Evolutionary conservation across 2,329 filamentous ascomycete genomes (phyloP).

Genomic region (Venturia effusa): DNA sequence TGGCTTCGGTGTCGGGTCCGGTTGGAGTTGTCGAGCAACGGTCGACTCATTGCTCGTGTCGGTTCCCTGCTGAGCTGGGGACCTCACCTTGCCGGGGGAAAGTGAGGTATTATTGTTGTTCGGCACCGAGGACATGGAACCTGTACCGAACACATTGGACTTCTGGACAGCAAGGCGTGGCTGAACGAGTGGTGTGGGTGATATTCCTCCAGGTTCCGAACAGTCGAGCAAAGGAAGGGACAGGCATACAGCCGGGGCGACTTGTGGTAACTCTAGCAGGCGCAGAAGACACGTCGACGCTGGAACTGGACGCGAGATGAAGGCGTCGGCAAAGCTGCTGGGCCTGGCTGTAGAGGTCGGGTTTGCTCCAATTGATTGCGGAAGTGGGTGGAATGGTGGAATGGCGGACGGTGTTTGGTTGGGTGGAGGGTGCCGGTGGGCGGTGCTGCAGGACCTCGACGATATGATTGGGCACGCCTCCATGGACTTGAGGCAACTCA

Average conservation of each 20-base stretch:
- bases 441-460: not conserved
- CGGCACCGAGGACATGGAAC: slow-evolving; percentile 30
- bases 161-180: slow-evolving; percentile 18
- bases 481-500: too few species aligned
- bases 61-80: not conserved
- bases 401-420: not conserved
- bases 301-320: too few species aligned
- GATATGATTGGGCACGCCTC: too few species aligned
- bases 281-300: not conserved
- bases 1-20: slow-evolving; percentile 9
- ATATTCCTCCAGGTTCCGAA: not conserved
- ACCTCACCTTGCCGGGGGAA: slow-evolving; percentile 26
- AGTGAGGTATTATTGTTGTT: slow-evolving; percentile 28
- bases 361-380: not conserved
- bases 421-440: too few species aligned
- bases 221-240: not conserved
- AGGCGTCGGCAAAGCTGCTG: not conserved
- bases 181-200: slow-evolving; percentile 9
- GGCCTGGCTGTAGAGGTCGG: not conserved
- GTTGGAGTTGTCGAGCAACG: not conserved
- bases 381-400: not conserved
- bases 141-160: slow-evolving; percentile 25
- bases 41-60: not conserved
- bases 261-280: too few species aligned
- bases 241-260: too few species aligned